These are phyloP conservation scores for Penicillium sp. DNA, from an alignment of 2,329 filamentous ascomycete species.

Conservation along the genomic window DNA sequence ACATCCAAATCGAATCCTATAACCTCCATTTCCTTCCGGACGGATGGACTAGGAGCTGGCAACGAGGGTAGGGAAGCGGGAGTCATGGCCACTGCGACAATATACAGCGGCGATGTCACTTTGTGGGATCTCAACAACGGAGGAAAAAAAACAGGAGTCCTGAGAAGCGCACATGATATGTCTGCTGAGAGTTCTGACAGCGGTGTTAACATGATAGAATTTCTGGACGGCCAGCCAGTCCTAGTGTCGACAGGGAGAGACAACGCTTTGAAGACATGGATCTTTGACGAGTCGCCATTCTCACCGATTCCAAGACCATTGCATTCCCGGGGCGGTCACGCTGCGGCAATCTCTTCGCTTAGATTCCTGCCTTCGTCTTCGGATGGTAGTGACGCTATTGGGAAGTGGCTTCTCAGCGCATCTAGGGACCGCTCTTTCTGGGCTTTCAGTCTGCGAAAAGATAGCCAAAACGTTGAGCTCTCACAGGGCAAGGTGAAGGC, in stretches of 20 bases:
- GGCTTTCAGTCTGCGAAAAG: constrained; percentile 92
- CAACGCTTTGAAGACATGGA: constrained; percentile 93
- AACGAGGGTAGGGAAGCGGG: constrained; percentile 80
- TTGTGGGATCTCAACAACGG: constrained; percentile 95
- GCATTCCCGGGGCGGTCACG: constrained; percentile 83
- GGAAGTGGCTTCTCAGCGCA: constrained; percentile 91
- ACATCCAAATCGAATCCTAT: constrained; percentile 60
- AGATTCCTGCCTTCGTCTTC: constrained; percentile 84
- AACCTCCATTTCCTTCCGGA: constrained; percentile 83
- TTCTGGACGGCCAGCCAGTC: constrained; percentile 82
- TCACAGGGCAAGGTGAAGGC: constrained; percentile 86
- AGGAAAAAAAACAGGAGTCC: constrained; percentile 77
- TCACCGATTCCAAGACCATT: constrained; percentile 79
- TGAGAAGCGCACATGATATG: constrained; percentile 78
- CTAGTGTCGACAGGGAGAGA: constrained; percentile 87
- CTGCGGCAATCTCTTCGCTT: constrained; percentile 76
- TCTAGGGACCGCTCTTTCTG: constrained; percentile 87
- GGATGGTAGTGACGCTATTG: constrained; percentile 80
- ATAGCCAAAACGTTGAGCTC: constrained; percentile 89
- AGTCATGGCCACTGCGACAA: constrained; percentile 88
- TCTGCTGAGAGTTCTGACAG: constrained; percentile 55
- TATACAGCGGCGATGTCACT: constrained; percentile 77
- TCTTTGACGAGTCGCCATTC: constrained; percentile 89
- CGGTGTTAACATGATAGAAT: constrained; percentile 83
- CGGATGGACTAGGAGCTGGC: constrained; percentile 81